These are phyloP conservation scores for Nidula microcarpa DNA, from an alignment of 768 basidiomycete genomes.

Conservation along the genomic window DNA sequence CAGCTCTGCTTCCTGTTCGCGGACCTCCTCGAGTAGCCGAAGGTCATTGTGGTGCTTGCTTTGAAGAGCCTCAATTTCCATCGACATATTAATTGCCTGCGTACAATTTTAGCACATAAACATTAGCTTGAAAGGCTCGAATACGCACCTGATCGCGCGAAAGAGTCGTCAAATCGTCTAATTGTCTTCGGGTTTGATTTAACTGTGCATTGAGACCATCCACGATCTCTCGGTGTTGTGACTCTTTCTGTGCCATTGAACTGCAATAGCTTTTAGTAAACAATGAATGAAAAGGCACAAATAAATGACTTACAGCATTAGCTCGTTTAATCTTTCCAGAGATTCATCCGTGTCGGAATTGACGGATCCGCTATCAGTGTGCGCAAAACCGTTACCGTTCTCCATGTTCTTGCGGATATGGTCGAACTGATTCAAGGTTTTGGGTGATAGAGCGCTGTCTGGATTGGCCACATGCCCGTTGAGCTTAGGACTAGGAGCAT, in stretches of 20 bases:
- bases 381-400: slow-evolving; percentile 34
- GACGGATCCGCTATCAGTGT: slow-evolving; percentile 30
- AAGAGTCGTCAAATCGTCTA: slow-evolving; percentile 77
- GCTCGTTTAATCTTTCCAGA: slow-evolving; percentile 78
- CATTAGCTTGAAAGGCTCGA: too few relatives aligned
- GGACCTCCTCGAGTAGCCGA: slow-evolving; percentile 48
- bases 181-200: slow-evolving; percentile 64
- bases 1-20: slow-evolving; percentile 55
- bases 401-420: slow-evolving; percentile 69
- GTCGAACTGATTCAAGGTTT: slow-evolving; percentile 71
- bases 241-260: slow-evolving; percentile 98
- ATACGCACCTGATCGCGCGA: slow-evolving; percentile 77
- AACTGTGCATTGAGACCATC: slow-evolving; percentile 70
- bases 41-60: slow-evolving; percentile 55
- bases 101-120: too few relatives aligned
- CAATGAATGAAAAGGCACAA: neutral
- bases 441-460: slow-evolving; percentile 55
- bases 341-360: slow-evolving; percentile 64
- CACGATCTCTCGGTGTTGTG: slow-evolving; percentile 79
- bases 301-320: slow-evolving; percentile 73
- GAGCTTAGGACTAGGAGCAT: slow-evolving; percentile 6
- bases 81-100: slow-evolving; percentile 84
- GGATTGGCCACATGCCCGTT: slow-evolving; percentile 18
- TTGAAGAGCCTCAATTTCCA: slow-evolving; percentile 75
- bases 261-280: slow-evolving; percentile 32